A percentile compares a stretch with the other conserved stretches of the same genome.
Evolutionary conservation across 2,329 filamentous ascomycete species (phyloP).

Genomic region (Fusarium sp.): DNA sequence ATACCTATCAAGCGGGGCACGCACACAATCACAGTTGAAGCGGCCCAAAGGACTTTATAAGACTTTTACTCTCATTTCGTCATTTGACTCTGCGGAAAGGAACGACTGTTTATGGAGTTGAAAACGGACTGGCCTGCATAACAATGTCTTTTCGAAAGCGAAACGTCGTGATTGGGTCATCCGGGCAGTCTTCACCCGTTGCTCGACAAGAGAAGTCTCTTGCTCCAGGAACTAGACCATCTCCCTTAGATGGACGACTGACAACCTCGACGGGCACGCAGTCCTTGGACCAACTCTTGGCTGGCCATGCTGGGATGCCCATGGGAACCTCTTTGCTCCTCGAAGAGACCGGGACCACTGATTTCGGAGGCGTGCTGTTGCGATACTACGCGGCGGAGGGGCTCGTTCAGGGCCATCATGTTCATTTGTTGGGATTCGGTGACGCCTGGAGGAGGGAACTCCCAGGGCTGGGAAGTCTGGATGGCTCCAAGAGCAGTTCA

Average conservation of each 20-base stretch:
- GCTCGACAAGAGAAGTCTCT: constrained; percentile 56
- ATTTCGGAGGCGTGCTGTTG: constrained; percentile 88
- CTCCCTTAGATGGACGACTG: constrained; percentile 87
- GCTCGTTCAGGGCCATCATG: constrained; percentile 88
- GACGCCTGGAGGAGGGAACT: constrained; percentile 88
- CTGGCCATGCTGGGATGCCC: constrained; percentile 87
- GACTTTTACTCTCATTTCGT: not conserved
- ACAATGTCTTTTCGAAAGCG: constrained; percentile 73
- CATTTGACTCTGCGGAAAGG: not conserved
- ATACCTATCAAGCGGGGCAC: constrained; percentile 46
- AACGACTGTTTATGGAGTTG: not conserved
- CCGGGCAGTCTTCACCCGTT: constrained; percentile 40
- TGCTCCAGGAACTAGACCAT: constrained; percentile 78
- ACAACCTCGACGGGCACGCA: constrained; percentile 93
- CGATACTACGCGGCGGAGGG: constrained; percentile 95
- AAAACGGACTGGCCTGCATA: not conserved
- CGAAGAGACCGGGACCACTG: constrained; percentile 92
- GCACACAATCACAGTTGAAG: constrained; percentile 20
- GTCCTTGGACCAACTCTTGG: constrained; percentile 87
- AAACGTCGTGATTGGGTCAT: constrained; percentile 65
- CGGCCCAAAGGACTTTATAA: constrained; percentile 1
- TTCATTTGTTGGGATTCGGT: constrained; percentile 87
- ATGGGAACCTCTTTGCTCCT: constrained; percentile 86
- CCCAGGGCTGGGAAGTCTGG: constrained; percentile 75
- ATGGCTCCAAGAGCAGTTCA: constrained; percentile 57